phyloP scores from a whole-genome alignment of 208 protist species.

The Entamoeba invadens region DNA sequence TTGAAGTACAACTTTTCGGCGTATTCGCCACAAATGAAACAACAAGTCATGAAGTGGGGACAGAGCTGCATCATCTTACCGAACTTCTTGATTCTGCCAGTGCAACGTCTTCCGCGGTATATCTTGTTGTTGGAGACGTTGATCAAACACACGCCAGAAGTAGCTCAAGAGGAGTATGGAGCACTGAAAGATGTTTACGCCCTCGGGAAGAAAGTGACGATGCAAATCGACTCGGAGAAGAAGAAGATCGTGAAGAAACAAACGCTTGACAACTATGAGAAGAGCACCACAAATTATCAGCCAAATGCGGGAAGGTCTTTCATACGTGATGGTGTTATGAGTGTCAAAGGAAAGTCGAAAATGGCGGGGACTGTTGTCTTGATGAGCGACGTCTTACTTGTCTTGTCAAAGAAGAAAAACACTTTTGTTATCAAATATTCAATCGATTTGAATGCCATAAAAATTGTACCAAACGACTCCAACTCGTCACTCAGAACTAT shows the following conservation, averaged over 20 bases:
- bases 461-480: neutral
- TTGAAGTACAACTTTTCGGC: neutral
- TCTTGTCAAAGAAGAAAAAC: neutral
- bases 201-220: neutral
- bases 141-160: neutral
- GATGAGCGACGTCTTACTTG: neutral
- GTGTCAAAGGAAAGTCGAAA: neutral
- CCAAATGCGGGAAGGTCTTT: neutral
- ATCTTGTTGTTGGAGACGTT: neutral
- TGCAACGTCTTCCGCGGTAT: neutral
- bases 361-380: neutral
- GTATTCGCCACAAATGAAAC: neutral
- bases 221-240: neutral
- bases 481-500: neutral
- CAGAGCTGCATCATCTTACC: neutral
- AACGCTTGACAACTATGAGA: neutral
- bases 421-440: neutral
- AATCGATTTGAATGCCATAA: neutral
- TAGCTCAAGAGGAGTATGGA: neutral
- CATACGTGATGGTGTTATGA: neutral
- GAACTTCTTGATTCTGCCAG: neutral
- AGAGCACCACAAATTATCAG: neutral
- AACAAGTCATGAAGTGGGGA: neutral
- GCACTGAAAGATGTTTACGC: neutral
- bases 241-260: neutral